Evolutionary conservation across 129 eudicot genomes (phyloP), one percentile per base, ranked within the genome.

Genomic region (Flaveria ramosissima): DNA sequence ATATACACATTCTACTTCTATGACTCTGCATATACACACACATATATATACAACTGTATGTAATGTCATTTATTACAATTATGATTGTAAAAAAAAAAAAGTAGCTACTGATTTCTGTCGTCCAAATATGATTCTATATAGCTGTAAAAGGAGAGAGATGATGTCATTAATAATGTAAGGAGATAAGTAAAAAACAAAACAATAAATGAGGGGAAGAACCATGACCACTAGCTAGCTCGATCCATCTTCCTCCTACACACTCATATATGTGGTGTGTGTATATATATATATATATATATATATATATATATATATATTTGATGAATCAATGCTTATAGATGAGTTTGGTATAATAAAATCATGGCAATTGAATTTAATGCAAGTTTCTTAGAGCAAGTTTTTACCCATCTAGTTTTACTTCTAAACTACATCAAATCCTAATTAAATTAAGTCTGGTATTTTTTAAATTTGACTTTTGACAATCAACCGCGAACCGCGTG

Each of bases 161-260:
- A 66, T 79, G 78, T 39, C 39, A 27, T 46, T 78, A 79, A 79
- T 79, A 63, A 79, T 79, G 83, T 79, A 72, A 52, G 4, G 21
- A 72, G 78, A 63, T 80, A 36, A 63, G 62, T 43, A 43, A 7
- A 46, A 24, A 77, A 68, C 52, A 73, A 27, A 55, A 68, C 74
- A 80, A 65, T 80, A 74, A 80, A 80, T 74, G 83, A 79, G 52
- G 42, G n/a, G 26, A 72, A 72, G 57, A 71, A 71, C 56, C 14
- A 79, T 79, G 84, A 80, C 70, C 80, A 13, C 68, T 61, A 61
- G 68, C 43, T 61, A 61, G 64, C 62, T 73, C n/a, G n/a, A n/a
- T n/a, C 79, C 71, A 56, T 73, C 84, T 73, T 80, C 79, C 79
- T 73, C 80, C 75, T 66, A 80, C 70, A 73, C 72, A 79, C 60